phyloP scores from a whole-genome alignment of 148 eudicot genomes.

The Agrostemma githago region DNA sequence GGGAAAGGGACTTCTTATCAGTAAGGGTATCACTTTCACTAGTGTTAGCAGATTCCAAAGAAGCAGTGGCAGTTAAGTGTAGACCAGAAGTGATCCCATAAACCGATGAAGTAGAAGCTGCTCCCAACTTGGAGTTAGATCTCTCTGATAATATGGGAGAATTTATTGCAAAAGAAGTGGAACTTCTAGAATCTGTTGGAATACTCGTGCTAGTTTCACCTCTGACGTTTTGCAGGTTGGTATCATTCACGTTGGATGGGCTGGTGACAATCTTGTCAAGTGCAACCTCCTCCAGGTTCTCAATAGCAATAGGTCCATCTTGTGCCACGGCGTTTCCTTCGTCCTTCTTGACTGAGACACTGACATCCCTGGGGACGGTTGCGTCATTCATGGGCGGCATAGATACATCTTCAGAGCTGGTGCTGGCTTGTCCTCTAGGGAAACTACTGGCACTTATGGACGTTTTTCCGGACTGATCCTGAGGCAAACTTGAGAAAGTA shows the following conservation, averaged over 20 bases:
- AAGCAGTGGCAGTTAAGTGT: conserved; percentile 40
- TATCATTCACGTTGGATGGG: conserved; percentile 34
- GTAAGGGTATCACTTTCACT: conserved; percentile 47
- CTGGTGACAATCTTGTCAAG: conserved; percentile 38
- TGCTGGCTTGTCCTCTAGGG: conserved; percentile 71
- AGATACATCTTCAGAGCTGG: conserved; percentile 82
- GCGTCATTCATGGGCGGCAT: conserved; percentile 32
- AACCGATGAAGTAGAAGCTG: conserved; percentile 44
- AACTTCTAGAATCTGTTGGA: conserved; percentile 70
- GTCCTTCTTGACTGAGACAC: conserved; percentile 11
- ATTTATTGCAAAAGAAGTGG: conserved; percentile 52
- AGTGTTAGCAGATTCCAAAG: conserved; percentile 49
- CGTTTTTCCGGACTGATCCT: conserved; percentile 75
- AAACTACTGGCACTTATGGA: conserved; percentile 85
- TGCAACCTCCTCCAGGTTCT: conserved; percentile 37
- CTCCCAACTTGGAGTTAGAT: conserved; percentile 45
- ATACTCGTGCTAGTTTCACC: conserved; percentile 28
- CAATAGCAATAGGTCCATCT: conserved; percentile 34
- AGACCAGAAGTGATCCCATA: conserved; percentile 55
- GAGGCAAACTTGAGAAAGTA: conserved; percentile 88
- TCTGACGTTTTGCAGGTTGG: conserved; percentile 43
- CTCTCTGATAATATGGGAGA: conserved; percentile 80
- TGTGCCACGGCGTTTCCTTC: conserved; percentile 27
- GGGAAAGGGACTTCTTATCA: conserved; percentile 56
- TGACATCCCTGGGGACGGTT: conserved; percentile 28